phyloP scores from a whole-genome alignment of 1,139 yeast species.

The Protomyces inundatus region DNA sequence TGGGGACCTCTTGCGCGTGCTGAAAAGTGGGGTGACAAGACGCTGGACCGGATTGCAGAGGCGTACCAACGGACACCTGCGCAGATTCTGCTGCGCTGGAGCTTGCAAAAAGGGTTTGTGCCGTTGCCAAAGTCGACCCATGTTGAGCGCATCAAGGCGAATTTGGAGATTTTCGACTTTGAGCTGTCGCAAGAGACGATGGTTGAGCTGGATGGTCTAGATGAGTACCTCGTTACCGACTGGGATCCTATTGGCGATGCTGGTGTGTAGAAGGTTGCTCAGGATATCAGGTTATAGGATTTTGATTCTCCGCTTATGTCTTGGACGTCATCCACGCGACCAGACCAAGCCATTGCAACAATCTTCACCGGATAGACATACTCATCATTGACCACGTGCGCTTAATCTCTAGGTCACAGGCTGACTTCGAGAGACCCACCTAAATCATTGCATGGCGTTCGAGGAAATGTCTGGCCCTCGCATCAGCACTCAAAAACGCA shows the following conservation, averaged over 20 bases:
- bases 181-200: slow-evolving; percentile 44
- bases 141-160: slow-evolving; percentile 47
- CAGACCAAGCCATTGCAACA: background rate
- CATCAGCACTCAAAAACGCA: background rate
- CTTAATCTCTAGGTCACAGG: too few species aligned
- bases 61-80: slow-evolving; percentile 43
- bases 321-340: background rate
- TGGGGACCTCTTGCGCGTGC: slow-evolving; percentile 70
- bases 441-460: slow-evolving; percentile 9
- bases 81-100: slow-evolving; percentile 47
- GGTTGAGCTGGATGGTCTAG: slow-evolving; percentile 31
- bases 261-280: background rate
- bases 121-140: slow-evolving; percentile 68
- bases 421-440: too few species aligned
- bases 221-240: slow-evolving; percentile 22
- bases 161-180: slow-evolving; percentile 48
- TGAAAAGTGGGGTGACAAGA: slow-evolving; percentile 50
- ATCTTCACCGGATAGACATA: background rate
- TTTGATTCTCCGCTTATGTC: background rate
- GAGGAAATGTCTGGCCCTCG: slow-evolving; percentile 25
- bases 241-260: slow-evolving; percentile 34
- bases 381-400: too few species aligned
- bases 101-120: slow-evolving; percentile 46
- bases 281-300: background rate
- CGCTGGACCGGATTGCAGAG: slow-evolving; percentile 42